Conservation (phyloP, 208 protist genomes). For the Wallacemonas sp. region DNA sequence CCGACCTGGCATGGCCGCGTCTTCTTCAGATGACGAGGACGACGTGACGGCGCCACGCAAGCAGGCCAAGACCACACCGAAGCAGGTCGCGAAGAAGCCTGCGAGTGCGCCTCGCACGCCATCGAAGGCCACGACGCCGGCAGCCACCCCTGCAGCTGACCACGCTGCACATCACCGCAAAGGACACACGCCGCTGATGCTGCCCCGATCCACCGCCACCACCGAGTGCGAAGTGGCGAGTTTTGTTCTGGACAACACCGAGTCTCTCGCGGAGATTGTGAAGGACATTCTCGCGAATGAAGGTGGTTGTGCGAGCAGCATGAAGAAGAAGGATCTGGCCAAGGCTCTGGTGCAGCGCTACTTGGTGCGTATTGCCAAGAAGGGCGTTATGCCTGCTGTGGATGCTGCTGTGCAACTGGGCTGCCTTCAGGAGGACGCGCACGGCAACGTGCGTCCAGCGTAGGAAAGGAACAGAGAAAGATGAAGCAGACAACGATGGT, state of each 20-base stretch:
- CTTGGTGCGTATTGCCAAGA: slow-evolving; percentile 63
- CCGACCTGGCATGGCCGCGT: slow-evolving; percentile 19
- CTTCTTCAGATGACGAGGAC: slow-evolving; percentile 34
- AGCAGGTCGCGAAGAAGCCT: slow-evolving; percentile 17
- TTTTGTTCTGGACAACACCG: slow-evolving; percentile 61
- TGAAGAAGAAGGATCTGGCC: slow-evolving; percentile 48
- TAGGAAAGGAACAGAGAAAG: too few species aligned
- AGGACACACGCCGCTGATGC: slow-evolving; percentile 28
- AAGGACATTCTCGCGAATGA: slow-evolving; percentile 39
- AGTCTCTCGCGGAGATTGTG: slow-evolving; percentile 55
- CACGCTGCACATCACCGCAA: background rate
- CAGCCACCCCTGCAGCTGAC: background rate
- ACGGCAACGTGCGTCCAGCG: slow-evolving; percentile 31
- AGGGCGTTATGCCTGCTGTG: slow-evolving; percentile 35
- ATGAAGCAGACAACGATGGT: too few species aligned
- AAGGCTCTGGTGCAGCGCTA: slow-evolving; percentile 61
- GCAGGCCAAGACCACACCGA: background rate
- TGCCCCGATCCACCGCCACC: slow-evolving; percentile 38
- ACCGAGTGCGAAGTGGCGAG: slow-evolving; percentile 48
- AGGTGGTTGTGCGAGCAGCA: slow-evolving; percentile 8
- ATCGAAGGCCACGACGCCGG: background rate
- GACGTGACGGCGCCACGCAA: background rate
- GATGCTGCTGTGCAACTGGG: slow-evolving; percentile 39
- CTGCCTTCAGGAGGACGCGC: slow-evolving; percentile 31
- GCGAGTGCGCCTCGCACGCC: slow-evolving; percentile 2